Percentiles rank a stretch among this genome's conserved stretches.
These are phyloP conservation scores for Celoporthe dispersa DNA, from an alignment of 2,329 filamentous ascomycete species.

Conservation along the genomic window DNA sequence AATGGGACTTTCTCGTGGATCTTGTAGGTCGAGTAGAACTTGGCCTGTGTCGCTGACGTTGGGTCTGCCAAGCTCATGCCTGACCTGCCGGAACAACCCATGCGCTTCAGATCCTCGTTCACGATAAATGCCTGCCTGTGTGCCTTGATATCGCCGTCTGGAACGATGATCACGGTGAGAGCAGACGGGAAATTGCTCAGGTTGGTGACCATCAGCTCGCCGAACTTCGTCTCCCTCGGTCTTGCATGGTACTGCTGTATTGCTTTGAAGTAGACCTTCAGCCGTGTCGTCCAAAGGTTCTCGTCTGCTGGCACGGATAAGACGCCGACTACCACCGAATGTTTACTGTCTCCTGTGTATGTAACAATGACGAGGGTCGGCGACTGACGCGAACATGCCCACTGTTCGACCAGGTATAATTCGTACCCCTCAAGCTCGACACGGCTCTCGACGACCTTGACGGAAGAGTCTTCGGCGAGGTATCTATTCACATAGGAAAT, in stretches of 20 bases:
- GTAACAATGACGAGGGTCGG: conserved; percentile 92
- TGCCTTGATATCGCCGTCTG: conserved; percentile 80
- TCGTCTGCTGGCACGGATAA: conserved; percentile 83
- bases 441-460: conserved; percentile 74
- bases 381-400: conserved; percentile 89
- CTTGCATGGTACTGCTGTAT: conserved; percentile 85
- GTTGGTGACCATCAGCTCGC: conserved; percentile 92
- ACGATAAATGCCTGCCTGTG: conserved; percentile 87
- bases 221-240: conserved; percentile 78
- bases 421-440: conserved; percentile 81
- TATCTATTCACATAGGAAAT: conserved; percentile 54
- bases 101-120: conserved; percentile 89
- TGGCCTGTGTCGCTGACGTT: conserved; percentile 80
- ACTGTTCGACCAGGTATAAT: conserved; percentile 94
- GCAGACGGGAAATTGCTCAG: conserved; percentile 89
- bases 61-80: conserved; percentile 81
- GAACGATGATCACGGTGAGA: conserved; percentile 87
- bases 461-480: conserved; percentile 82
- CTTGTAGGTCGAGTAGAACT: conserved; percentile 89
- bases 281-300: conserved; percentile 74
- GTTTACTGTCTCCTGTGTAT: conserved; percentile 84
- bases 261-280: conserved; percentile 85
- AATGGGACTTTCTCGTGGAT: conserved; percentile 83
- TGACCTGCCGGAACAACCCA: conserved; percentile 89
- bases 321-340: conserved; percentile 79